Evolutionary conservation across 108 stramenopile species (phyloP).

Genomic region (Seminavis robusta): DNA sequence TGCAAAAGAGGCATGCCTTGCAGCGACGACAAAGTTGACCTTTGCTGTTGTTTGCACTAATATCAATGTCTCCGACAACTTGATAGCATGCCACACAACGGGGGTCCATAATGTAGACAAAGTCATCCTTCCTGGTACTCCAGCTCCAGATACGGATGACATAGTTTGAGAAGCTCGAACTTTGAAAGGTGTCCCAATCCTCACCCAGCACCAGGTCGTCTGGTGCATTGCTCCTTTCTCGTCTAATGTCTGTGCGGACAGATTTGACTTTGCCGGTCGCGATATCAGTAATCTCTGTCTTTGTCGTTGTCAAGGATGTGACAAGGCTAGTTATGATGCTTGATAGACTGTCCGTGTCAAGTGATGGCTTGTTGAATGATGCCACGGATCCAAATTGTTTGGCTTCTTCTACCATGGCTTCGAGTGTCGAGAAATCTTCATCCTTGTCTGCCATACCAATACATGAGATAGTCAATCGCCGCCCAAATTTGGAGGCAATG

Average conservation of each 20-base stretch:
- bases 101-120: conserved; percentile 23
- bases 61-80: neutral
- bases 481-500: conserved; percentile 38
- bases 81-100: conserved; percentile 26
- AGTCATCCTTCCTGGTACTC: conserved; percentile 11
- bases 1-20: conserved; percentile 7
- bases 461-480: conserved; percentile 37
- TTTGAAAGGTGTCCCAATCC: conserved; percentile 17
- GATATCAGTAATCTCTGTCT: conserved; percentile 45
- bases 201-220: conserved; percentile 11
- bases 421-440: conserved; percentile 40
- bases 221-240: conserved; percentile 32
- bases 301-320: conserved; percentile 32
- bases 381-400: conserved; percentile 31
- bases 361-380: conserved; percentile 30
- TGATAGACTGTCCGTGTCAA: conserved; percentile 29
- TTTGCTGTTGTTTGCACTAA: neutral
- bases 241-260: conserved; percentile 31
- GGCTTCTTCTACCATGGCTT: conserved; percentile 37
- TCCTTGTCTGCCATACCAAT: conserved; percentile 40
- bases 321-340: conserved; percentile 26
- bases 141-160: conserved; percentile 13
- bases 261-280: conserved; percentile 21
- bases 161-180: neutral
- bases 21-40: conserved; percentile 11